These are phyloP conservation scores for Boletus barrowsii DNA, from an alignment of 768 basidiomycete genomes.

Conservation along the genomic window DNA sequence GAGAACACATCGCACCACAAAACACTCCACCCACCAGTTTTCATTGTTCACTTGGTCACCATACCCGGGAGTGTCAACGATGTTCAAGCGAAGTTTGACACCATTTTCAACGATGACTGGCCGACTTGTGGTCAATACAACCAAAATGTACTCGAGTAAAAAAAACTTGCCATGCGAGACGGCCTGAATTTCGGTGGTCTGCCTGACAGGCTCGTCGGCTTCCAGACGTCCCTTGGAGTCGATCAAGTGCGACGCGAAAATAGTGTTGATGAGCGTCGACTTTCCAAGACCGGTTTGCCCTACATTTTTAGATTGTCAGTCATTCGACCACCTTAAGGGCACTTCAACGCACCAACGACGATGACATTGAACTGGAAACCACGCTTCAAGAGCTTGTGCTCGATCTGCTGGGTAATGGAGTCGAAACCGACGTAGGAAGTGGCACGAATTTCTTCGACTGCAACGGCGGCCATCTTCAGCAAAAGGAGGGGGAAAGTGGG, in stretches of 20 bases:
- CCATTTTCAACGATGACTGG: constrained; percentile 95
- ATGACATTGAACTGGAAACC: constrained; percentile 99
- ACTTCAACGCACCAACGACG: constrained; percentile 72
- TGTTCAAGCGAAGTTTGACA: constrained; percentile 91
- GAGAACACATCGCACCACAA: neutral
- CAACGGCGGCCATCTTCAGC: constrained; percentile 41
- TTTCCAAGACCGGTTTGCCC: constrained; percentile 98
- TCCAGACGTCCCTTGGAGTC: constrained; percentile 94
- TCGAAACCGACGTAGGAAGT: constrained; percentile 97
- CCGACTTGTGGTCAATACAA: constrained; percentile 11
- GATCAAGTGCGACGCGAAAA: constrained; percentile 97
- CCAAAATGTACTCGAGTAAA: neutral
- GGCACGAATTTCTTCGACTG: constrained; percentile 79
- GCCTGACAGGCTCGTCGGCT: constrained; percentile 83
- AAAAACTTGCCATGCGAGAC: constrained; percentile 79
- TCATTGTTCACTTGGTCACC: constrained; percentile 99
- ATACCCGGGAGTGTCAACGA: constrained; percentile 98
- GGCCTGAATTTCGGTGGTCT: constrained; percentile 96
- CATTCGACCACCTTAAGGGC: neutral
- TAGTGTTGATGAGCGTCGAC: constrained; percentile 97
- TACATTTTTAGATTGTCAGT: constrained; percentile 28
- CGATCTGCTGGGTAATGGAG: constrained; percentile 95
- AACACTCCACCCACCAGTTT: constrained; percentile 65
- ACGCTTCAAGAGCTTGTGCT: constrained; percentile 98
- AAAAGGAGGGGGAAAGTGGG: constrained; percentile 16